Base-by-base conservation (phyloP, 2,329 filamentous ascomycete species). In the Neospermospora avenae region DNA sequence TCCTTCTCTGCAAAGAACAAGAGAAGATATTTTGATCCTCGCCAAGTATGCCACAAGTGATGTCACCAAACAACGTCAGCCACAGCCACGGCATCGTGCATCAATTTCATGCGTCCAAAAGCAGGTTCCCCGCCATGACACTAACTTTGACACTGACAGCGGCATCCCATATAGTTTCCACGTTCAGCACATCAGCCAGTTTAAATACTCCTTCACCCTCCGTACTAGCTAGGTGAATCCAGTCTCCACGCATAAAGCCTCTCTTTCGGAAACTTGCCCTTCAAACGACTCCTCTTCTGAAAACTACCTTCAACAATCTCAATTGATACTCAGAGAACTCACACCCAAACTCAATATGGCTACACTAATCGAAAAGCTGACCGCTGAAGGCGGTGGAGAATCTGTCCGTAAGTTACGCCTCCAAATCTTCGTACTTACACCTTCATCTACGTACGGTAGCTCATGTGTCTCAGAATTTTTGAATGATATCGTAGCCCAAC, bases 401-500 rank as follows among this genome's bases (percentile, higher is more conserved):
- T 59, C 60, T 41, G 60, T 49, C 2, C 22, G 60, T 62, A 48
- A 57, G 46, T 62, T 34, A 10, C 13, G 3, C 24, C 25, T 4
- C 41, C 14, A 4, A 22, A 28, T 24, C 8, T 22, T 34, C 25
- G 10, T 24, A 11, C 14, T 16, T 16, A 16, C 35, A 3, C 6
- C 18, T 35, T 44, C 7, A n/a, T 16, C 10, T 13, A 3, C 41
- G 13, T 42, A 13, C 11, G 22, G 14, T 34, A 35, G 46, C 48
- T 57, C 11, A 57, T 22, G 3, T 14, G 16, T 54, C 2, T 39
- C 31, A 62, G 55, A 35, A 8, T 59, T 59, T 34, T 22, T 62
- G n/a, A 62, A 62, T 52, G 56, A 62, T 22, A 51, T 62, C 39
- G 60, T 62, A 24, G 60, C 52, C 11, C 60, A 56, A 18, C 39